These are phyloP conservation scores for Rhodotorula kratochvilovae DNA, from an alignment of 768 basidiomycete species.

Conservation along the genomic window DNA sequence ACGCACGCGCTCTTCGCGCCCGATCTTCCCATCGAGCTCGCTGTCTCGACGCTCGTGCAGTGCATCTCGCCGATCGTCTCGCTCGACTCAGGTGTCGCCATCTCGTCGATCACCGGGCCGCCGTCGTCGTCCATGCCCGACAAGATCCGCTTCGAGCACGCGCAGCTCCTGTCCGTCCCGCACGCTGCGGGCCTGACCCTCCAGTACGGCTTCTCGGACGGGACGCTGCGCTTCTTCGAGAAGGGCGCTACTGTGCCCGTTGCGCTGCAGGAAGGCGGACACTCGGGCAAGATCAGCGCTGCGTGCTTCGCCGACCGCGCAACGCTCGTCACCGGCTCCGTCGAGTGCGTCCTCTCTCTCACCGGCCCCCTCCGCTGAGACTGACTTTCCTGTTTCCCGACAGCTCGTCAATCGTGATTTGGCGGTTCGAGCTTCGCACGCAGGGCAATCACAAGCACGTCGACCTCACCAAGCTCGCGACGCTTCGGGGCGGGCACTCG, in stretches of 20 bases:
- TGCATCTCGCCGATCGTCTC: constrained; percentile 1
- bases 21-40: background rate
- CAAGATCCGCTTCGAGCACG: background rate
- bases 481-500: constrained; percentile 2
- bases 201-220: background rate
- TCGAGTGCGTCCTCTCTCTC: background rate
- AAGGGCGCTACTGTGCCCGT: background rate
- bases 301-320: background rate
- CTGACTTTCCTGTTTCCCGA: rapidly evolving
- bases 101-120: background rate
- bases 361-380: no score
- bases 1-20: constrained; percentile 8
- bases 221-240: background rate
- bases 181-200: background rate
- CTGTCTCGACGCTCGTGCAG: background rate
- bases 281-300: no score
- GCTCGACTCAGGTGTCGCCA: no score
- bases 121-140: background rate
- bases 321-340: background rate
- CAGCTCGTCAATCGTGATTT: constrained; percentile 4
- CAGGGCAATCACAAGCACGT: background rate
- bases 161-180: background rate
- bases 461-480: constrained; percentile 3
- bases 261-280: background rate
- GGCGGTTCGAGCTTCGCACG: background rate